Evolutionary conservation across 768 basidiomycete species (phyloP).

Genomic region (Pleurotus djamor): DNA sequence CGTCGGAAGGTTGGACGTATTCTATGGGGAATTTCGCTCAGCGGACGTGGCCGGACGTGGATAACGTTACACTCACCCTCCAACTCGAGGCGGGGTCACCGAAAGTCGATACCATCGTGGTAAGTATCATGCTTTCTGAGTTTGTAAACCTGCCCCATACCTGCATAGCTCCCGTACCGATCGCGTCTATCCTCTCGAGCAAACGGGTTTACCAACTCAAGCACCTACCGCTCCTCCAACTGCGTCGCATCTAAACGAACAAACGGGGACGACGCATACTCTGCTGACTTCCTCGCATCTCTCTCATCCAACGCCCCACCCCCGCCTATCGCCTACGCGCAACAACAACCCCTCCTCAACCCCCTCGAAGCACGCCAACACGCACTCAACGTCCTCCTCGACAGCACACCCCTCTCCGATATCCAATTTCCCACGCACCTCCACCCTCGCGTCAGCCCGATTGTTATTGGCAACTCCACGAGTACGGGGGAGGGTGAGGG

Average conservation of each 20-base stretch:
- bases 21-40: constrained; percentile 55
- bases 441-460: constrained; percentile 31
- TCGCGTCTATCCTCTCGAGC: constrained; percentile 46
- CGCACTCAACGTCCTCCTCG: constrained; percentile 46
- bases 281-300: background rate
- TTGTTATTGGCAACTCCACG: constrained; percentile 44
- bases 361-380: constrained; percentile 27
- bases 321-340: constrained; percentile 29
- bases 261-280: constrained; percentile 42
- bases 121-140: constrained; percentile 17
- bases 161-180: constrained; percentile 52
- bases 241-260: constrained; percentile 46
- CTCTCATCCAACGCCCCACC: constrained; percentile 20
- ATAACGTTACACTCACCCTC: constrained; percentile 46
- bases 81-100: constrained; percentile 29
- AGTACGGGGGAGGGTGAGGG: background rate
- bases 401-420: constrained; percentile 41
- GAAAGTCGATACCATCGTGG: constrained; percentile 40
- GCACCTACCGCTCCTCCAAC: constrained; percentile 49
- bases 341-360: constrained; percentile 33
- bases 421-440: constrained; percentile 37
- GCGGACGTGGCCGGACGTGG: constrained; percentile 46
- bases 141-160: background rate
- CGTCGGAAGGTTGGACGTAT: constrained; percentile 33
- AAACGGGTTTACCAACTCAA: constrained; percentile 45